Evolutionary conservation across 352 stramenopile species (phyloP), one percentile per base, ranked within the genome.

Genomic region (Globisporangium splendens): DNA sequence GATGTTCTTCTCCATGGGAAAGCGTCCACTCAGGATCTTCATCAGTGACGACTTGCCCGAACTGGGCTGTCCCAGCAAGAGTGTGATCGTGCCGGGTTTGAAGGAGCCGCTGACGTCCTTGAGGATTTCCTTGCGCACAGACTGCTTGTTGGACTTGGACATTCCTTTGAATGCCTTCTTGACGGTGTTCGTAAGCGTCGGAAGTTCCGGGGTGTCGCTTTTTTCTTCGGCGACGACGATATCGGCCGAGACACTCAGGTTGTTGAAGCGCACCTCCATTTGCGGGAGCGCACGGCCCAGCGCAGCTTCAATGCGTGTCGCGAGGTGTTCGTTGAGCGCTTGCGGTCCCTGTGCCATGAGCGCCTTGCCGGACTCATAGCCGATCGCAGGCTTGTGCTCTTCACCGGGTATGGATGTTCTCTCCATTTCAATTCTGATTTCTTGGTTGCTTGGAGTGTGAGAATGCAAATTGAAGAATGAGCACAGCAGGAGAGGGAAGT

Each of bases 31-130:
- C 21, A 79, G 59, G 10, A 66, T 53, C 54, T 79, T 73, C 51
- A 79, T 59, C 18, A 79, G 55, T 12, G 67, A 61, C 31, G 67
- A 74, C 56, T 78, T 77, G 51, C 69, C 69, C 20, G 65, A 68
- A 20, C 69, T 65, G 0, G 69, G 65, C 18, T 72, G 62, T 24
- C 66, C 70, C 39, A 78, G 57, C 55, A 78, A 35, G 28, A 35
- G 28, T 35, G 28, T 35, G 28, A 35, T 35, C 28, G 28, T 35
- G 28, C 28, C 28, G 28, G 28, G 28, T 35, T 35, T 35, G 7
- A 35, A 35, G 28, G 2, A 35, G 28, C 28, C 28, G 7, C 62
- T 75, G 39, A 75, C 47, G 17, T 65, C 50, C 12, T 75, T 53
- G 39, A 79, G 56, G 41, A 79, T 78, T 17, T 63, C 44, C 46